These are phyloP conservation scores for Russula earlei DNA, from an alignment of 768 basidiomycete species.

Conservation along the genomic window DNA sequence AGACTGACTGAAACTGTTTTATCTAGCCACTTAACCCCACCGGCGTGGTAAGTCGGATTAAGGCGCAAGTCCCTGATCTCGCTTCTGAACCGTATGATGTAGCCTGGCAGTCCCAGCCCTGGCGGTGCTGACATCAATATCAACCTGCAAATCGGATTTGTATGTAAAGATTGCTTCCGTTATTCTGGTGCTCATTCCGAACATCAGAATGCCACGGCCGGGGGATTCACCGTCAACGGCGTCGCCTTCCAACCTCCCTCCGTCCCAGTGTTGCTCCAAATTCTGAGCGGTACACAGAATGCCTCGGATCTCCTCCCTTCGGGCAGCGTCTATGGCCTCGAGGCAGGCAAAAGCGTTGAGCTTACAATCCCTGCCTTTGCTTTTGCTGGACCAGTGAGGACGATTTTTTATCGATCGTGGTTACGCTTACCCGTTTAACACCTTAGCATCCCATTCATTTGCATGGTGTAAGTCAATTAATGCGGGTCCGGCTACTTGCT, in stretches of 20 bases:
- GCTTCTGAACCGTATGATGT: background rate
- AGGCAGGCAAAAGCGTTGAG: slow-evolving; percentile 40
- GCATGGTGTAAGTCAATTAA: slow-evolving; percentile 7
- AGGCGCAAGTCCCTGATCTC: background rate
- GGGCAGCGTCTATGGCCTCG: slow-evolving; percentile 40
- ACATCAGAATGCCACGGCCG: background rate
- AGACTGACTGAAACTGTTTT: background rate
- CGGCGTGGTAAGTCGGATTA: slow-evolving; percentile 1
- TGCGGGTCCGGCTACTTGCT: background rate
- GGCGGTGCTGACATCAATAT: slow-evolving; percentile 21
- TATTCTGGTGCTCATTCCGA: background rate
- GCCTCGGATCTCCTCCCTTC: slow-evolving; percentile 41
- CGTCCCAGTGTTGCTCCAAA: slow-evolving; percentile 48
- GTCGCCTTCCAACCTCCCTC: slow-evolving; percentile 33
- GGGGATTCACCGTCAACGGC: slow-evolving; percentile 26
- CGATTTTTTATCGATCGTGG: background rate
- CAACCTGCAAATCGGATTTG: slow-evolving; percentile 18
- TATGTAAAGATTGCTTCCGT: slow-evolving; percentile 8
- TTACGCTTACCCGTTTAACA: background rate
- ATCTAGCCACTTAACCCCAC: slow-evolving; percentile 2
- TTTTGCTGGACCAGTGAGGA: slow-evolving; percentile 25
- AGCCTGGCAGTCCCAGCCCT: slow-evolving; percentile 12
- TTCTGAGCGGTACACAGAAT: slow-evolving; percentile 42
- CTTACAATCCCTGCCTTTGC: slow-evolving; percentile 37
- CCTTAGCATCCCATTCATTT: slow-evolving; percentile 14